Conservation (phyloP, 768 basidiomycete genomes). For the Chalciporus chontae region DNA sequence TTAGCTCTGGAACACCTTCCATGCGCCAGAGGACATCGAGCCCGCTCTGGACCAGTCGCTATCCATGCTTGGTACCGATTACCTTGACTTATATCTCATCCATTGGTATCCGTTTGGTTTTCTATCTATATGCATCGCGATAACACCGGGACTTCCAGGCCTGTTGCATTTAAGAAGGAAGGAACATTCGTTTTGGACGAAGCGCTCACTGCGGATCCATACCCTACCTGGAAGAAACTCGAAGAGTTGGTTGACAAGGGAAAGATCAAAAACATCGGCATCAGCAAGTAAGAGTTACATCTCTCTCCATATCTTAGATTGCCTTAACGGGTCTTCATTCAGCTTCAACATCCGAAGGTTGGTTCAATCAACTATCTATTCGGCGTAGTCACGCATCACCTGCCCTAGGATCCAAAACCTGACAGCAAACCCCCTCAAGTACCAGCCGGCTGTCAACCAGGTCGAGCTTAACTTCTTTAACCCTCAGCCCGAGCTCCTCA, state of each 20-base stretch:
- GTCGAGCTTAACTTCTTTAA: slow-evolving; percentile 77
- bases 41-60: slow-evolving; percentile 64
- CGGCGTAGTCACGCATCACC: neutral
- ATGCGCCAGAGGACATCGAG: slow-evolving; percentile 71
- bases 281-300: slow-evolving; percentile 62
- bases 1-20: slow-evolving; percentile 76
- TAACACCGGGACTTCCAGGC: slow-evolving; percentile 37
- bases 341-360: slow-evolving; percentile 61
- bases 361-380: neutral
- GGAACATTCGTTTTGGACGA: slow-evolving; percentile 45
- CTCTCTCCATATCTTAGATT: neutral
- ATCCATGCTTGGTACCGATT: slow-evolving; percentile 55
- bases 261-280: slow-evolving; percentile 74
- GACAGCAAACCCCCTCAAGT: slow-evolving; percentile 56
- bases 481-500: slow-evolving; percentile 72
- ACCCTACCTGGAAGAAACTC: slow-evolving; percentile 78
- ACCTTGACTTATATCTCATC: slow-evolving; percentile 79
- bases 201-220: slow-evolving; percentile 63
- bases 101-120: slow-evolving; percentile 54
- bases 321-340: neutral
- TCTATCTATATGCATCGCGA: neutral
- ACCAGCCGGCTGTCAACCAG: slow-evolving; percentile 70
- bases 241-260: slow-evolving; percentile 77
- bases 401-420: slow-evolving; percentile 51
- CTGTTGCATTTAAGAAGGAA: slow-evolving; percentile 61